Percentiles rank a stretch among this genome's conserved stretches.
phyloP scores from a whole-genome alignment of 2,329 filamentous ascomycete species.

The Aspergillus neotritici region DNA sequence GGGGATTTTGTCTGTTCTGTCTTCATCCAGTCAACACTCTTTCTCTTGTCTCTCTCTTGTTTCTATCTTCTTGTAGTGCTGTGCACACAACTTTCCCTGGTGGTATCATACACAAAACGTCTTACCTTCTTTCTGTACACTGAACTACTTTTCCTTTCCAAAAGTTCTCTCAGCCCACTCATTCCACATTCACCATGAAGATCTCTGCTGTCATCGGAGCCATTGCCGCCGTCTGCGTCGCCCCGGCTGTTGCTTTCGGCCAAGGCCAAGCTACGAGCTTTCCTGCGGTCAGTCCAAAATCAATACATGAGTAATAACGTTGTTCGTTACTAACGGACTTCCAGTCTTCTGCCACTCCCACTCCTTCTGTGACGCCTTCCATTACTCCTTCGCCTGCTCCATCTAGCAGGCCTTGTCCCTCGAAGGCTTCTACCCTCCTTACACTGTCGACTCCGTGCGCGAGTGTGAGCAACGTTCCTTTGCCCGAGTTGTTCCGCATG shows the following conservation, averaged over 20 bases:
- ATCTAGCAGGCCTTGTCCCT: background rate
- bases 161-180: background rate
- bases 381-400: background rate
- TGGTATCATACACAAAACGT: background rate
- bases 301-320: background rate
- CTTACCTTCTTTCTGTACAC: conserved; percentile 18
- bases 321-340: background rate
- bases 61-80: no score
- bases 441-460: no score
- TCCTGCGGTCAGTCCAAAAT: conserved; percentile 3
- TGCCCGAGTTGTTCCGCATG: no score
- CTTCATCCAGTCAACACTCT: no score
- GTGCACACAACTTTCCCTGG: no score
- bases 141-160: conserved; percentile 18
- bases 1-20: no score
- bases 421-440: no score
- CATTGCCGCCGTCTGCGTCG: conserved; percentile 19
- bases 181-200: conserved; percentile 22
- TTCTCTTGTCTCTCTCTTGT: no score
- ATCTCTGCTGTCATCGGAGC: conserved; percentile 20
- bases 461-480: no score
- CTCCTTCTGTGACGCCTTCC: conserved; percentile 1
- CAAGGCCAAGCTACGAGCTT: conserved; percentile 7
- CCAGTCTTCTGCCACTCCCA: conserved; percentile 3
- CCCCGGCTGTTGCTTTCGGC: conserved; percentile 18